Evolutionary conservation across 1,139 yeast genomes (phyloP), one percentile per base, ranked within the genome.

Genomic region (Scheffersomyces insectosa): DNA sequence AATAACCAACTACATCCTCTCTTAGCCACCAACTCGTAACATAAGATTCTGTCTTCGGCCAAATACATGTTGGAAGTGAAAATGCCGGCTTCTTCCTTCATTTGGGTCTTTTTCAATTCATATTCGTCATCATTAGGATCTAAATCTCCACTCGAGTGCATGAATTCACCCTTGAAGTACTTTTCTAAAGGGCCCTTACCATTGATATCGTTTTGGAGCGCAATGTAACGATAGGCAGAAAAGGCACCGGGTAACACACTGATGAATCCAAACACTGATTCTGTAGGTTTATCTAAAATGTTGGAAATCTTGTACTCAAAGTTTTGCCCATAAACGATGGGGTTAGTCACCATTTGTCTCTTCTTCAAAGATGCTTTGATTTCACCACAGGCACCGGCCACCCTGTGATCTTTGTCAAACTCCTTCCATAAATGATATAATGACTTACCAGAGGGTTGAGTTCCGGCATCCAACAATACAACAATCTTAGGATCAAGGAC

Each of bases 371-470:
- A 62, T 0, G 78, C 77, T 44, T 72, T 73, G 49, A 74, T 74
- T 50, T 74, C 79, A 20, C 79, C 79, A 67, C 79, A 74, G 5
- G 79, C 77, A 37, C 79, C 79, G 1, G 79, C 79, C 16, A 74
- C 79, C 45, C 63, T 67, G n/a, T 73, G 69, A 47, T 74, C 79
- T 42, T 65, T 60, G 49, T 72, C 77, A 46, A 74, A 74, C 45
- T 73, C 78, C 49, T 73, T 74, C 79, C 79, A 74, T 47, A 74
- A 62, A 49, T 73, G 75, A 50, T 73, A 74, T 43, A 74, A 61
- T 1, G 79, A 65, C 44, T 72, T 72, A 4, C 77, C 78, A 5
- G 68, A 50, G 10, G 79, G 79, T 49, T 73, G 78, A 28, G 79
- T 74, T 46, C 79, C 79, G 33, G 77, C 75, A 59, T 74, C 79